Conservation (phyloP, 192 early-diverging fungal species). For the Paraglomus occultum region DNA sequence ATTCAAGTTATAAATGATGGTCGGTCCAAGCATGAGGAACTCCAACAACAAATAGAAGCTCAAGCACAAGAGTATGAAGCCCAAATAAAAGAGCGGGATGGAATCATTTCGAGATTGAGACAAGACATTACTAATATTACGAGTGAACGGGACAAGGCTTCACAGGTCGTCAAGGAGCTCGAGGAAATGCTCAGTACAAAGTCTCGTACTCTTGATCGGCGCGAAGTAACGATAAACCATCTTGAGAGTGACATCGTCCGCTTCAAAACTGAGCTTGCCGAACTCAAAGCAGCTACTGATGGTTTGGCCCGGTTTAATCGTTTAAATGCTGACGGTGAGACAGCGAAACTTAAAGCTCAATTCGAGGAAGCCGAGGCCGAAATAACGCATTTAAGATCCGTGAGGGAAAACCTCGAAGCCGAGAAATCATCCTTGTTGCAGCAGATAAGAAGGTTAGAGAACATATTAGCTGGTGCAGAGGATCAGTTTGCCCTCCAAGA, state of each 20-base stretch:
- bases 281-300: conserved; percentile 2
- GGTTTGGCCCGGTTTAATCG: conserved; percentile 4
- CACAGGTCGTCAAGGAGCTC: conserved; percentile 22
- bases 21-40: conserved; percentile 27
- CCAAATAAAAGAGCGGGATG: conserved; percentile 33
- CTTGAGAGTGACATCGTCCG: conserved; percentile 34
- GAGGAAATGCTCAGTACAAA: conserved; percentile 40
- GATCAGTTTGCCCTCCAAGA: conserved; percentile 31
- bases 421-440: conserved; percentile 18
- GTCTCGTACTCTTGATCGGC: conserved; percentile 35
- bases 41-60: conserved; percentile 30
- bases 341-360: background rate
- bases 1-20: conserved; percentile 40
- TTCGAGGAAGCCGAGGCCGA: conserved; percentile 29
- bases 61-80: conserved; percentile 30
- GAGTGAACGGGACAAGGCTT: conserved; percentile 18
- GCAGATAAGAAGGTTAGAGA: conserved; percentile 19
- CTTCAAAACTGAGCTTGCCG: background rate
- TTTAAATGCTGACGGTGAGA: background rate
- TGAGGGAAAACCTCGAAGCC: conserved; percentile 30
- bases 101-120: conserved; percentile 13
- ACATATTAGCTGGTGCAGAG: conserved; percentile 24
- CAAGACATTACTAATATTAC: background rate
- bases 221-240: conserved; percentile 34
- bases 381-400: conserved; percentile 13